Percentiles rank a stretch among this genome's conserved stretches.
Evolutionary conservation across 305 asterid genomes (phyloP).

Genomic region (Solanum hybrid): DNA sequence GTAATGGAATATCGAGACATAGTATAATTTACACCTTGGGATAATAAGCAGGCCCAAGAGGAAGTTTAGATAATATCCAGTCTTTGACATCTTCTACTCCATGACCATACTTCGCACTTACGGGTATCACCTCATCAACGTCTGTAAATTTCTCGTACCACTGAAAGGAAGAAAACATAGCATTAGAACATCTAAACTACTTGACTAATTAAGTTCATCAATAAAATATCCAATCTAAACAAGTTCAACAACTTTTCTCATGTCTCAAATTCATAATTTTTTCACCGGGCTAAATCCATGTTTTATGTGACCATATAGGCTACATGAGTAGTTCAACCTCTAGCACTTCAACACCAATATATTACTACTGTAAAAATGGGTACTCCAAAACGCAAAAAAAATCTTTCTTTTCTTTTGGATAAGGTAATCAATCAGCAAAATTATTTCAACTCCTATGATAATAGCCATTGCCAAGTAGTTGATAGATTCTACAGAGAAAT

Average conservation of each 20-base stretch:
- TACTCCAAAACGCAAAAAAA: not conserved
- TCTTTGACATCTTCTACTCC: conserved; percentile 94
- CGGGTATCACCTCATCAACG: conserved; percentile 96
- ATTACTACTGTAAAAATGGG: not conserved
- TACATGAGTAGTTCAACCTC: not conserved
- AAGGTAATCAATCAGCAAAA: not conserved
- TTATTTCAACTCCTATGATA: not conserved
- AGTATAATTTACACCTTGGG: conserved; percentile 57
- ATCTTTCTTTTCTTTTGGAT: not conserved
- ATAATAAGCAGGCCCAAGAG: conserved; percentile 79
- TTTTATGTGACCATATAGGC: not conserved
- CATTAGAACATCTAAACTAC: conserved; percentile 2
- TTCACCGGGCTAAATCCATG: not conserved
- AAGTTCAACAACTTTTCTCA: not conserved
- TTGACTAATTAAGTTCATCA: not conserved
- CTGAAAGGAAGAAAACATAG: conserved; percentile 35
- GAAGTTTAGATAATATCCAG: conserved; percentile 93
- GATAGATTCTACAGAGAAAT: not conserved
- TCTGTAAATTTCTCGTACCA: conserved; percentile 89
- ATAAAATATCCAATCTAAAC: not conserved
- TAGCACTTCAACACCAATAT: not conserved
- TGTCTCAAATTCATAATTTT: not conserved
- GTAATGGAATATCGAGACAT: not conserved
- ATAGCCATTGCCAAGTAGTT: not conserved
- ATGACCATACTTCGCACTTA: conserved; percentile 94